Evolutionary conservation across 495 filamentous ascomycete genomes (phyloP).

Genomic region (Penicillium bovifimosum): DNA sequence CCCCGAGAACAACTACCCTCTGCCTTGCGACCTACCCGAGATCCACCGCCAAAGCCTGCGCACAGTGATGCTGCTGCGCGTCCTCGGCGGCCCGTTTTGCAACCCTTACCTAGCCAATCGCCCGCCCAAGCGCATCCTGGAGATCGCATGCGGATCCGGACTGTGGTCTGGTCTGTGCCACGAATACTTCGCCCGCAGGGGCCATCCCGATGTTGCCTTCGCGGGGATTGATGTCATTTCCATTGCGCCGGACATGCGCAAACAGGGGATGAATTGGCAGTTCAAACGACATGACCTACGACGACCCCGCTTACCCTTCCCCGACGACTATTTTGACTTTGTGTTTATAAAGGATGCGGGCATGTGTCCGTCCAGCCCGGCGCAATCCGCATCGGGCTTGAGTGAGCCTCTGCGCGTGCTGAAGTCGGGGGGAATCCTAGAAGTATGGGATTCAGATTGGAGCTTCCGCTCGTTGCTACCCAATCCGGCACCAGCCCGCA

Average conservation of each 20-base stretch:
- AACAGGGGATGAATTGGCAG: slow-evolving; percentile 75
- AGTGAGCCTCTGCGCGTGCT: slow-evolving; percentile 75
- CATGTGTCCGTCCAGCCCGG: slow-evolving; percentile 56
- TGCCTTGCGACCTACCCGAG: slow-evolving; percentile 84
- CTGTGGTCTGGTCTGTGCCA: slow-evolving; percentile 87
- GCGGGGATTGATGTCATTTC: slow-evolving; percentile 80
- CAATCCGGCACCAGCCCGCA: slow-evolving; percentile 59
- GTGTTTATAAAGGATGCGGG: slow-evolving; percentile 86
- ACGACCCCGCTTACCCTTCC: slow-evolving; percentile 68
- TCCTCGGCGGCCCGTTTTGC: slow-evolving; percentile 76
- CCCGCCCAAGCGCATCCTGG: slow-evolving; percentile 72
- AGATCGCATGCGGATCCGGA: slow-evolving; percentile 82
- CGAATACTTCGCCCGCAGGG: slow-evolving; percentile 61
- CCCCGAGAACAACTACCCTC: slow-evolving; percentile 65
- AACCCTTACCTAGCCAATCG: slow-evolving; percentile 57
- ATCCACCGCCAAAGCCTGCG: slow-evolving; percentile 81
- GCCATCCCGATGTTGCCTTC: slow-evolving; percentile 61
- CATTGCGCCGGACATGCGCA: slow-evolving; percentile 63
- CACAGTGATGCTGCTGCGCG: slow-evolving; percentile 72
- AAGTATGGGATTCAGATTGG: slow-evolving; percentile 84
- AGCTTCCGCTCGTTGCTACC: slow-evolving; percentile 69
- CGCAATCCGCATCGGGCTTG: slow-evolving; percentile 58
- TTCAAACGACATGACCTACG: slow-evolving; percentile 86
- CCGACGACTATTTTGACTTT: slow-evolving; percentile 79
- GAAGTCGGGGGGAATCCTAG: slow-evolving; percentile 70